Conservation (phyloP, 768 basidiomycete genomes). For the Harrya chromipes region DNA sequence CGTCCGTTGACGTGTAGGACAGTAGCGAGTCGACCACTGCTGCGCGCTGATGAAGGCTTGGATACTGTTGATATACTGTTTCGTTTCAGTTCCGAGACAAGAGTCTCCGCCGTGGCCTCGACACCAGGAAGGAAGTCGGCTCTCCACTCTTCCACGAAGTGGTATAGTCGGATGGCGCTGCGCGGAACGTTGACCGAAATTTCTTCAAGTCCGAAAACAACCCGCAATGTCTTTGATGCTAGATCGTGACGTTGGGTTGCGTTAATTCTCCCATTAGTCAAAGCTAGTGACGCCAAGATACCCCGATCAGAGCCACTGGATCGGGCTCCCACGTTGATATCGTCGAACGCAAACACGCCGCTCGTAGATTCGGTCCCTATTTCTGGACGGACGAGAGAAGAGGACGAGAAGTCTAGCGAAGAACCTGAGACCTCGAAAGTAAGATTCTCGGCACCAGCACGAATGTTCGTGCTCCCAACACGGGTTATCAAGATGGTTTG, state of each 20-base stretch:
- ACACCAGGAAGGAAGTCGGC: slow-evolving; percentile 75
- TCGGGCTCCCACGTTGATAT: slow-evolving; percentile 56
- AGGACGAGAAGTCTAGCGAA: slow-evolving; percentile 23
- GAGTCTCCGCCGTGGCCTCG: slow-evolving; percentile 59
- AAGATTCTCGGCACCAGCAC: slow-evolving; percentile 69
- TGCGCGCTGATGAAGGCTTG: slow-evolving; percentile 25
- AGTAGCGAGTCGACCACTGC: slow-evolving; percentile 5
- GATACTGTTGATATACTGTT: slow-evolving; percentile 36
- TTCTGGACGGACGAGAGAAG: slow-evolving; percentile 13
- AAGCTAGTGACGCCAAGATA: slow-evolving; percentile 57
- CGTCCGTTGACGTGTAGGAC: slow-evolving; percentile 52
- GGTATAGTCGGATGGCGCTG: slow-evolving; percentile 75
- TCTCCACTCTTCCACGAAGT: slow-evolving; percentile 80
- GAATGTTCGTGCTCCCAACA: slow-evolving; percentile 47
- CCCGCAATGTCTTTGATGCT: slow-evolving; percentile 37
- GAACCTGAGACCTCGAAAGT: slow-evolving; percentile 56
- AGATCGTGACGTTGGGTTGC: slow-evolving; percentile 46
- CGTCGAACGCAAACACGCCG: slow-evolving; percentile 46
- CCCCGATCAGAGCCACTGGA: slow-evolving; percentile 47
- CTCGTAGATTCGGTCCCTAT: slow-evolving; percentile 42
- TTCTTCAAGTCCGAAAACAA: slow-evolving; percentile 43
- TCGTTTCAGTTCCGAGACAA: slow-evolving; percentile 61
- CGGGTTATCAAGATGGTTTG: slow-evolving; percentile 39
- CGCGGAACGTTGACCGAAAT: slow-evolving; percentile 66
- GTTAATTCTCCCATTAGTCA: slow-evolving; percentile 46